Base-by-base conservation (phyloP, 164 flowering plant genomes). In the Cinnamomum chago region DNA sequence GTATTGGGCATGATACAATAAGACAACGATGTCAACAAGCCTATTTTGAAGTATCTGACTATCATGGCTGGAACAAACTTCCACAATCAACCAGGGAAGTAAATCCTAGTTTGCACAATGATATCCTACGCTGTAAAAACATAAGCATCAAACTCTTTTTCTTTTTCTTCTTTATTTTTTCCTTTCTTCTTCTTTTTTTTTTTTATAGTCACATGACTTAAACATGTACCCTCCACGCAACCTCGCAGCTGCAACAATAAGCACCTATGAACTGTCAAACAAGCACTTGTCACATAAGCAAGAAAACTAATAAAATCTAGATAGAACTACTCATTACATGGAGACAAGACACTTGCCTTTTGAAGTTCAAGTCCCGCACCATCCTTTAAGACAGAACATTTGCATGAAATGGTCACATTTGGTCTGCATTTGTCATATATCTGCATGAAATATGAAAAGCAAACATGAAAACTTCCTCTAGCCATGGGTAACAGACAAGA, bases 351-450 rank as follows among this genome's bases (percentile, higher is more conserved):
- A 83, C 82, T 78, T 82, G 77, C 92, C 94, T 86, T 89, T 62
- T 81, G 77, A 9, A 85, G 82, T 77, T 82, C 74, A 64, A 89
- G 87, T 30, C 80, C 73, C n/a, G 50, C 14, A 25, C 60, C 33
- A 24, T 70, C 80, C 69, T 73, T 81, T 35, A 18, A 65, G 51
- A 79, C 72, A 23, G 35, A 74, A 73, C 94, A 90, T 82, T 85
- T 89, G 84, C 94, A 88, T n/a, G 87, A 76, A 67, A 88, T 58
- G 27, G 81, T 83, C 70, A 82, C 68, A 76, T 74, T 75, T 27
- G 88, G 86, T n/a, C 70, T 71, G 20, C 22, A 62, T 35, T 72
- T 76, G 79, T 90, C 90, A 75, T 82, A 70, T 18, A 90, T 72
- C 94, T 88, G 68, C 50, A 79, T 7, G 60, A 71, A 52, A 77